These are phyloP conservation scores for Blumeriella jaapii DNA, from an alignment of 2,329 filamentous ascomycete species.

Conservation along the genomic window DNA sequence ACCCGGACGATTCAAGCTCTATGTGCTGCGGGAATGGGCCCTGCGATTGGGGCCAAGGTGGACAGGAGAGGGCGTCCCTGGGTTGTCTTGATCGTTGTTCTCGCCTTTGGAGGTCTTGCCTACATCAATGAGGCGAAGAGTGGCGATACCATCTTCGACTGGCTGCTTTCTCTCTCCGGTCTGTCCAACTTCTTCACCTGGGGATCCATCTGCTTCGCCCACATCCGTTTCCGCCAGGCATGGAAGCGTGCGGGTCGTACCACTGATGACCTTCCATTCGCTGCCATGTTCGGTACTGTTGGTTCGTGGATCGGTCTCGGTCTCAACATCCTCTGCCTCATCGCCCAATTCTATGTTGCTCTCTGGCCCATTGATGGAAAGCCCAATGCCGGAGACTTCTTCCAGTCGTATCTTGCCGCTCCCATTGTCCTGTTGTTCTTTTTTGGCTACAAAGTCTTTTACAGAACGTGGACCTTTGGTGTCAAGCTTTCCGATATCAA, in stretches of 20 bases:
- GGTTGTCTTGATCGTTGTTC: slow-evolving; percentile 39
- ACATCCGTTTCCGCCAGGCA: slow-evolving; percentile 53
- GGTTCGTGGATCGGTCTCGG: slow-evolving; percentile 59
- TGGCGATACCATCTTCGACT: slow-evolving; percentile 42
- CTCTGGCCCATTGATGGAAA: slow-evolving; percentile 38
- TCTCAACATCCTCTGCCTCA: slow-evolving; percentile 55
- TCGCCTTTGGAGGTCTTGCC: slow-evolving; percentile 46
- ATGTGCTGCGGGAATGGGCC: slow-evolving; percentile 77
- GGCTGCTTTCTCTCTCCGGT: slow-evolving; percentile 60
- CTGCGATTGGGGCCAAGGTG: slow-evolving; percentile 64
- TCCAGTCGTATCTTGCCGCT: slow-evolving; percentile 40
- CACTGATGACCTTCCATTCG: slow-evolving; percentile 37
- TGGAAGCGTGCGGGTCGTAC: slow-evolving; percentile 48
- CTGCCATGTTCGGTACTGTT: slow-evolving; percentile 40
- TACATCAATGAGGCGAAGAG: slow-evolving; percentile 40
- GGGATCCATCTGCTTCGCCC: slow-evolving; percentile 54
- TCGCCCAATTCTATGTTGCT: slow-evolving; percentile 39
- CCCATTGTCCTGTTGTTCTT: slow-evolving; percentile 48
- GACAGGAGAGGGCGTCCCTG: slow-evolving; percentile 69
- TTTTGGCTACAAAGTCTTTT: slow-evolving; percentile 52
- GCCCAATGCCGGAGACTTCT: slow-evolving; percentile 30
- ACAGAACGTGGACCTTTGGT: slow-evolving; percentile 21
- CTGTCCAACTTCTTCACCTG: slow-evolving; percentile 67
- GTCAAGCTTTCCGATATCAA: slow-evolving; percentile 21
- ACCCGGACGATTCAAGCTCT: slow-evolving; percentile 83